phyloP scores from a whole-genome alignment of 2,329 filamentous ascomycete genomes.

The Ophiocordyceps camponoti-floridani region DNA sequence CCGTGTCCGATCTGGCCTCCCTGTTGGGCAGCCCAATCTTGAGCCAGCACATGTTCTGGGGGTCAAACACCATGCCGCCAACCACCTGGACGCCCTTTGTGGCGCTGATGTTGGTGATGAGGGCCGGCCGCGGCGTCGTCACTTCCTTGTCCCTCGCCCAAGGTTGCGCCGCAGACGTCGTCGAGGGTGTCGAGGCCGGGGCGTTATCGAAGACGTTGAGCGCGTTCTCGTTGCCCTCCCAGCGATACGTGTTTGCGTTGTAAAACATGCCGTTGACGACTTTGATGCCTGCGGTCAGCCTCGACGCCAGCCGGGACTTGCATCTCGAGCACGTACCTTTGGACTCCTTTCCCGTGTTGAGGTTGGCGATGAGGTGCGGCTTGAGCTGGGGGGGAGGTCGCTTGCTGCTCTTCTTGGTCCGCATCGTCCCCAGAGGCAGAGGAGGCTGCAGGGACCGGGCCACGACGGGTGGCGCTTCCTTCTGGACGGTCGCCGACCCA shows the following conservation, averaged over 20 bases:
- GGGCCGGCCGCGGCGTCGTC: conserved; percentile 47
- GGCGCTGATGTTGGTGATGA: conserved; percentile 80
- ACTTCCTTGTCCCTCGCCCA: conserved; percentile 37
- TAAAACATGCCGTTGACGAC: conserved; percentile 92
- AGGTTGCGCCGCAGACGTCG: conserved; percentile 17
- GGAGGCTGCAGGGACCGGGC: conserved; percentile 24
- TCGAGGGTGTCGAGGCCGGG: conserved; percentile 34
- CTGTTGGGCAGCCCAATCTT: conserved; percentile 45
- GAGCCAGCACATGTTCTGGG: conserved; percentile 93
- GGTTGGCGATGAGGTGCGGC: conserved; percentile 77
- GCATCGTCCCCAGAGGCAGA: conserved; percentile 21
- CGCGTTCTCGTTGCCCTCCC: conserved; percentile 92
- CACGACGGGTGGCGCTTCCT: conserved; percentile 30
- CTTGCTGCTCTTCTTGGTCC: conserved; percentile 38
- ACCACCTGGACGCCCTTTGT: conserved; percentile 83
- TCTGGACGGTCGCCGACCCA: conserved; percentile 35
- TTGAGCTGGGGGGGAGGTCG: conserved; percentile 50
- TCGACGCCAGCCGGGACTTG: background rate
- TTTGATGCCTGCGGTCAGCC: conserved; percentile 13
- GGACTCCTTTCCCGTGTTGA: conserved; percentile 54
- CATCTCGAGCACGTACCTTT: conserved; percentile 46
- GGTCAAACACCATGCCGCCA: conserved; percentile 97
- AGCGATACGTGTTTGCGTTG: conserved; percentile 69
- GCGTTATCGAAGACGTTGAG: conserved; percentile 59
- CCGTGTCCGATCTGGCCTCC: conserved; percentile 23